Evolutionary conservation across 2,329 filamentous ascomycete species (phyloP), one percentile per base, ranked within the genome.

Genomic region (Shiraia sp.): DNA sequence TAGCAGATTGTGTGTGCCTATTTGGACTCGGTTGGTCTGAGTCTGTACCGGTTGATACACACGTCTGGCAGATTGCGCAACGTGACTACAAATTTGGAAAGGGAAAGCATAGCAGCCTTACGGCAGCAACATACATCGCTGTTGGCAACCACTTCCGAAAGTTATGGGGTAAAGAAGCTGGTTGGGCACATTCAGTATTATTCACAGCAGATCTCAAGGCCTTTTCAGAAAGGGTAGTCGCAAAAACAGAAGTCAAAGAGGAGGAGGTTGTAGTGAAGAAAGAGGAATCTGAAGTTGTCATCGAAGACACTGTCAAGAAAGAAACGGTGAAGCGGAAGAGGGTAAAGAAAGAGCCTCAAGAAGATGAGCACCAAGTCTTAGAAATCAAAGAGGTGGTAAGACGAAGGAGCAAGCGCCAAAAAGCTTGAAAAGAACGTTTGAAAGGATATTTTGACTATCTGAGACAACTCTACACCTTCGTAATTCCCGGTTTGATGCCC

Each of bases 1-100:
- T 99, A 1, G 88, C 93, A 5, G 95, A 99, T 66, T 99, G 95
- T 63, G 91, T 97, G 6, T 96, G 88, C 63, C 75, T 99, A 14
- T 96, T 99, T 87, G 95, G 95, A 0, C 73, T 99, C 10, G 92
- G 91, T 19, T 99, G 95, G 92, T 87, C 87, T 23, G 92, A 97
- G 70, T 85, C 91, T 2, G 91, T 99, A 1, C 93, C 93, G 0
- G 88, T 99, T 23, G 93, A 99, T 69, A 99, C 95, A 1, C 95
- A 99, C 71, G 80, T 99, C 10, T 97, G 91, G 92, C 91, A 97
- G 74, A 97, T 99, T 62, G 95, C 93, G 1, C 89, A 95, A 67
- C 80, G 93, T 38, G 93, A 99, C 69, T 99, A 99, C 72, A 90
- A 86, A 45, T 95, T 99, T 59, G 88, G 89, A 6, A 88, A 85